Evolutionary conservation across 495 filamentous ascomycete species (phyloP).

Genomic region (Xylaria cubensis): DNA sequence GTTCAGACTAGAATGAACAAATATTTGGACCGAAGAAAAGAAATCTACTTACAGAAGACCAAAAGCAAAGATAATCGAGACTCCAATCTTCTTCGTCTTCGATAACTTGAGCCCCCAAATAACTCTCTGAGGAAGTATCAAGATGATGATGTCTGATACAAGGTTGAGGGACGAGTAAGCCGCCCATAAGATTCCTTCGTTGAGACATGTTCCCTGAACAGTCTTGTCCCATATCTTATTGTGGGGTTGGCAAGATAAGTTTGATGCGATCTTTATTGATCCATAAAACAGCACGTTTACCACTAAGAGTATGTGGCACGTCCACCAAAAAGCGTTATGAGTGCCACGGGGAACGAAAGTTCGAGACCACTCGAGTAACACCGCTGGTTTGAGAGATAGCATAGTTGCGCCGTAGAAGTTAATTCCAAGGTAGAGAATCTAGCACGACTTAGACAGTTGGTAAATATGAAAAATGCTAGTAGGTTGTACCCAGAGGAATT

Average conservation of each 20-base stretch:
- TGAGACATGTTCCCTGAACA: slow-evolving; percentile 49
- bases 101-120: slow-evolving; percentile 52
- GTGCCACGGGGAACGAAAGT: slow-evolving; percentile 35
- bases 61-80: slow-evolving; percentile 60
- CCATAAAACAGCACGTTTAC: slow-evolving; percentile 49
- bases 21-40: not conserved
- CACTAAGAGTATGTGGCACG: slow-evolving; percentile 43
- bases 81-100: slow-evolving; percentile 54
- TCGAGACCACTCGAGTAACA: slow-evolving; percentile 41
- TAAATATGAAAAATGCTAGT: not conserved
- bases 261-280: slow-evolving; percentile 48
- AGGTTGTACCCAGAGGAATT: not conserved
- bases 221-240: slow-evolving; percentile 42
- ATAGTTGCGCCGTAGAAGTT: slow-evolving; percentile 34
- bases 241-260: slow-evolving; percentile 51
- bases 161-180: slow-evolving; percentile 59
- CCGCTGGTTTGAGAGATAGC: slow-evolving; percentile 36
- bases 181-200: slow-evolving; percentile 55
- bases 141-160: slow-evolving; percentile 57
- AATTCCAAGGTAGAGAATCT: slow-evolving; percentile 33
- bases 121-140: slow-evolving; percentile 58
- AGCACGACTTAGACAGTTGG: not conserved
- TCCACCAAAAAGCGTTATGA: slow-evolving; percentile 33
- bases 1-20: not conserved
- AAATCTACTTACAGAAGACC: slow-evolving; percentile 55